phyloP scores from a whole-genome alignment of 1,139 yeast species.

The Debaryomyces coudertii region DNA sequence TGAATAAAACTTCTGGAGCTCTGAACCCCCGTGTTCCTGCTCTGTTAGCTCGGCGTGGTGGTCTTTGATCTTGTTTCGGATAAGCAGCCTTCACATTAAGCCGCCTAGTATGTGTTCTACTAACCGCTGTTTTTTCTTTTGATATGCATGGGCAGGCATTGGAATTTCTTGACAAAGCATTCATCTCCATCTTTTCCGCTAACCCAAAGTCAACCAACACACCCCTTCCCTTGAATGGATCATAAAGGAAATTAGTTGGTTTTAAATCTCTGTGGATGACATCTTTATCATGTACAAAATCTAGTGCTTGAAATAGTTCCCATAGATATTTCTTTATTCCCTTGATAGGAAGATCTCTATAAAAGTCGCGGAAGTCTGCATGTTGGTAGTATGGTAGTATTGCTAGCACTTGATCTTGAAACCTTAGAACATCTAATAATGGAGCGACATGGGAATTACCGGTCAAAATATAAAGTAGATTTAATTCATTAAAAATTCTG shows the following conservation, averaged over 20 bases:
- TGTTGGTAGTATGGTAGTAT: constrained; percentile 91
- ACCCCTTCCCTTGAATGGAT: constrained; percentile 75
- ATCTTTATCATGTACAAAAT: constrained; percentile 72
- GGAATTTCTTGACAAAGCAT: constrained; percentile 19
- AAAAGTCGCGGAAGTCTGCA: constrained; percentile 86
- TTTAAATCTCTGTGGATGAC: constrained; percentile 89
- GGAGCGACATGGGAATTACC: constrained; percentile 86
- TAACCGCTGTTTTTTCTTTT: constrained; percentile 27
- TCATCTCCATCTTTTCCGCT: constrained; percentile 57
- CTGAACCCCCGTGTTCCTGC: constrained; percentile 98
- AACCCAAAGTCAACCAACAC: constrained; percentile 91
- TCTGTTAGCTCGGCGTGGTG: constrained; percentile 91
- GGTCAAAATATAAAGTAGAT: constrained; percentile 65
- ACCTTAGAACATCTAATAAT: constrained; percentile 80
- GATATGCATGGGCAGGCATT: constrained; percentile 36
- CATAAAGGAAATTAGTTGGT: constrained; percentile 85
- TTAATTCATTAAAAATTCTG: constrained; percentile 85
- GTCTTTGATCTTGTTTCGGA: constrained; percentile 79
- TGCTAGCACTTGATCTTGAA: constrained; percentile 90
- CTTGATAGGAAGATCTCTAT: constrained; percentile 72
- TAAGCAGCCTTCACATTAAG: constrained; percentile 62
- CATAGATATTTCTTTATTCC: constrained; percentile 82
- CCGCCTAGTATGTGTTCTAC: constrained; percentile 35
- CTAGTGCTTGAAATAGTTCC: constrained; percentile 76
- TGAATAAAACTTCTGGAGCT: constrained; percentile 90